phyloP scores from a whole-genome alignment of 345 rosid genomes.

The Syzygium oleosum region DNA sequence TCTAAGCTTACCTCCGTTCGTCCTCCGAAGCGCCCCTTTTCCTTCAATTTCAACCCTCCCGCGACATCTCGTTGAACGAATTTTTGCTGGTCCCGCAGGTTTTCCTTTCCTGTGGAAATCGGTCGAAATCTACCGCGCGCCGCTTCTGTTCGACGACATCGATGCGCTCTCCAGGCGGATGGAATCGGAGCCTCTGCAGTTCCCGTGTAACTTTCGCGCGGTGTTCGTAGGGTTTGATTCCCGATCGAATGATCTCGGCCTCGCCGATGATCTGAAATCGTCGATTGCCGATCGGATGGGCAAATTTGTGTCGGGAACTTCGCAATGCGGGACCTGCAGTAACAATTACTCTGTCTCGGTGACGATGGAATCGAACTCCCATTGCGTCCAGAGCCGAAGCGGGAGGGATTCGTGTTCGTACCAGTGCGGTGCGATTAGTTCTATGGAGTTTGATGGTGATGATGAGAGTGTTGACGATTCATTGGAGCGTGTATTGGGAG shows the following conservation, averaged over 20 bases:
- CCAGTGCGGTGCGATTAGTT: constrained; percentile 40
- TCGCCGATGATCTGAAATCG: constrained; percentile 15
- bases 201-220: constrained; percentile 65
- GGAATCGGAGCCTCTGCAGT: constrained; percentile 32
- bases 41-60: neutral
- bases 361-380: constrained; percentile 24
- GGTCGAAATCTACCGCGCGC: constrained; percentile 85
- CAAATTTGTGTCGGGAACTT: constrained; percentile 21
- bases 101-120: constrained; percentile 80
- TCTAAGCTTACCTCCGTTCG: neutral
- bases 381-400: constrained; percentile 10
- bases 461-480: constrained; percentile 52
- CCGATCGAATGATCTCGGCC: constrained; percentile 2
- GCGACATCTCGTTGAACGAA: neutral
- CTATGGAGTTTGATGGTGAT: constrained; percentile 26
- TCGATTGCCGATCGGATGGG: constrained; percentile 37
- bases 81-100: constrained; percentile 21
- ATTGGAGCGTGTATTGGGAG: constrained; percentile 33
- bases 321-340: constrained; percentile 44
- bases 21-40: neutral
- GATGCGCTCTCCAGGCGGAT: constrained; percentile 43
- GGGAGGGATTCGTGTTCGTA: constrained; percentile 16
- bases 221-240: constrained; percentile 40
- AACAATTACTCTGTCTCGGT: constrained; percentile 51
- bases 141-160: constrained; percentile 74